Evolutionary conservation across 805 yeast species (phyloP), one percentile per base, ranked within the genome.

Genomic region (Ogataea methylovora): DNA sequence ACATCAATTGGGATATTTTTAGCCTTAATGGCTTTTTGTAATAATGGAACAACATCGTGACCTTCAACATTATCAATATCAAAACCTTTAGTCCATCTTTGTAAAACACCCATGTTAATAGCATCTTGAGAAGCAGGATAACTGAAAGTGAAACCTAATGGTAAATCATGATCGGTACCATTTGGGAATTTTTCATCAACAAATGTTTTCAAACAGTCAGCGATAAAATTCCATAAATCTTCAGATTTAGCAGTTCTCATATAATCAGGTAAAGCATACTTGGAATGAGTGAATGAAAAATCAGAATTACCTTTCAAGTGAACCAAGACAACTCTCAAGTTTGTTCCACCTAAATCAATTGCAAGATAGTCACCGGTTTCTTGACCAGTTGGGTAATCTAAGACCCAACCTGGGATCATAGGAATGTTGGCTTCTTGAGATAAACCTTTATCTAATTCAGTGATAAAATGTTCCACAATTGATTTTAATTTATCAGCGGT

Each of bases 11-110:
- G 94, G 33, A 85, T 76, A 15, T 70, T 59, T 43, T 67, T 65
- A 46, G 69, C 68, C 44, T 71, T 67, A 44, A 90, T 69, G 27
- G 94, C 84, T 10, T 64, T 63, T 64, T 84, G 94, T 53, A 90
- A 73, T 85, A 88, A 71, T 43, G 94, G 94, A 34, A 84, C 95
- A 40, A 90, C 96, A 55, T 90, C 94, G 38, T 83, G 75, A 44
- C 96, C 96, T 66, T 90, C 97, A 37, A 90, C 96, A 39, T 81
- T 85, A 39, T 74, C 82, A 48, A 90, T 86, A 60, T 90, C 95
- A 63, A 84, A 90, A 45, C 97, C 98, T 67, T 90, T 90, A 43
- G 97, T 90, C 97, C 97, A 90, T 61, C 90, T 75, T 69, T 86
- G 95, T 55, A 90, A 73, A 36, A 82, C 56, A 60, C 97, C 98